Percentiles rank a stretch among this genome's conserved stretches.
These are phyloP conservation scores for Ceratocystis lukuohia DNA, from an alignment of 2,329 filamentous ascomycete genomes.

Conservation along the genomic window DNA sequence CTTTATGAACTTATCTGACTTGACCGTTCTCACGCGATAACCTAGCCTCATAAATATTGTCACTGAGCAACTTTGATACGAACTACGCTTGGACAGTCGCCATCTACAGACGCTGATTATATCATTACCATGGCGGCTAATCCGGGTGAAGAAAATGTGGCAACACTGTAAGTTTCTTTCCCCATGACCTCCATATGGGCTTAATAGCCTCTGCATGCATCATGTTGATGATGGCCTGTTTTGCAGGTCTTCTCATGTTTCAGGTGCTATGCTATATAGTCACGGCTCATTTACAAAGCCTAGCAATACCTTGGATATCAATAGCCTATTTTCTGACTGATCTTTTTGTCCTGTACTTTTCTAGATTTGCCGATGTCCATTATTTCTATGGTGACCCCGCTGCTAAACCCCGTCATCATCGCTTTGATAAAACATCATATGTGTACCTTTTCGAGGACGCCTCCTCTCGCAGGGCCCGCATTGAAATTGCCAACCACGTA, in stretches of 20 bases:
- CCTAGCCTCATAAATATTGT: neutral
- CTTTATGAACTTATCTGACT: neutral
- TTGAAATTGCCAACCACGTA: constrained; percentile 64
- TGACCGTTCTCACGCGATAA: neutral
- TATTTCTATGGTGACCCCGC: constrained; percentile 62
- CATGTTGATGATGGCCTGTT: neutral
- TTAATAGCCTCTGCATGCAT: neutral
- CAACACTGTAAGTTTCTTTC: constrained; percentile 33
- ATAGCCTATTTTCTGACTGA: neutral
- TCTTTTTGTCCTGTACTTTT: constrained; percentile 14
- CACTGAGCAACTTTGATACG: neutral
- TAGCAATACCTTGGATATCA: neutral
- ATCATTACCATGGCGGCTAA: constrained; percentile 31
- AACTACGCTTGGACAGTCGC: neutral
- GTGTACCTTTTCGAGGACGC: constrained; percentile 69
- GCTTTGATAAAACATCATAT: constrained; percentile 68
- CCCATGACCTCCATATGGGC: neutral
- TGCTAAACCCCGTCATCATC: constrained; percentile 58
- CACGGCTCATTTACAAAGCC: neutral
- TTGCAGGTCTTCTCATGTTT: neutral
- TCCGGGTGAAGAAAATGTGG: constrained; percentile 38
- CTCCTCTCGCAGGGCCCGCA: constrained; percentile 49
- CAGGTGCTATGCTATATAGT: neutral
- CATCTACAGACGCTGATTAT: neutral
- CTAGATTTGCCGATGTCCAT: constrained; percentile 63